Evolutionary conservation across 1,139 yeast species (phyloP), one percentile per base, ranked within the genome.

Genomic region (Saccharomyces hybrid): DNA sequence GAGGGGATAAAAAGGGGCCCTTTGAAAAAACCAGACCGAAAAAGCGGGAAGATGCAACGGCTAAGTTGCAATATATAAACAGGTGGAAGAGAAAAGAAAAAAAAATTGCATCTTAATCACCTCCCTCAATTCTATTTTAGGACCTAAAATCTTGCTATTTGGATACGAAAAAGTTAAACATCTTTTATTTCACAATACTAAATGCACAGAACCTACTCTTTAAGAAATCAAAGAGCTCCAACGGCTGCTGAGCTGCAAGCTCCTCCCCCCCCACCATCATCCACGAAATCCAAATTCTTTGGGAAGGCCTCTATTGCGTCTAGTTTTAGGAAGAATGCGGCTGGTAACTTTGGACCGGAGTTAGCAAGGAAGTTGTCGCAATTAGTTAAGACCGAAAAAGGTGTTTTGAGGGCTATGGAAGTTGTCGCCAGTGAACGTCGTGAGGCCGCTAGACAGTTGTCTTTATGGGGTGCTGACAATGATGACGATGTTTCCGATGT

Each of bases 391-490:
- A 83, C 86, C 78, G 95, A 87, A 74, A 87, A 87, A 75, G 83
- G 84, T 68, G 84, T 86, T 64, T 80, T 86, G 83, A 80, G 91
- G 73, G 81, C 90, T 55, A 78, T 86, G 69, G 95, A 87, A 73
- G 77, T 84, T 60, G 86, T 87, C 57, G 85, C 93, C 55, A 77
- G 81, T 58, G 95, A 86, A 75, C 80, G 93, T 73, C 82, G 86
- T 72, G 87, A 83, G 60, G 91, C 87, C 62, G 95, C 95, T 56
- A 84, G 83, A 73, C 95, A 87, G 74, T 78, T 87, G 69, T 84
- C 90, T 28, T 69, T 83, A 56, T 88, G 95, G 95, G 95, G 95
- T 75, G 88, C 84, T 66, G 84, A 86, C n/a, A n/a, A n/a, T n/a
- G n/a, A n/a, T n/a, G n/a, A n/a, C n/a, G n/a, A n/a, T n/a, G n/a